These are phyloP conservation scores for Achlya hypogyna DNA, from an alignment of 352 stramenopile species.

Conservation along the genomic window DNA sequence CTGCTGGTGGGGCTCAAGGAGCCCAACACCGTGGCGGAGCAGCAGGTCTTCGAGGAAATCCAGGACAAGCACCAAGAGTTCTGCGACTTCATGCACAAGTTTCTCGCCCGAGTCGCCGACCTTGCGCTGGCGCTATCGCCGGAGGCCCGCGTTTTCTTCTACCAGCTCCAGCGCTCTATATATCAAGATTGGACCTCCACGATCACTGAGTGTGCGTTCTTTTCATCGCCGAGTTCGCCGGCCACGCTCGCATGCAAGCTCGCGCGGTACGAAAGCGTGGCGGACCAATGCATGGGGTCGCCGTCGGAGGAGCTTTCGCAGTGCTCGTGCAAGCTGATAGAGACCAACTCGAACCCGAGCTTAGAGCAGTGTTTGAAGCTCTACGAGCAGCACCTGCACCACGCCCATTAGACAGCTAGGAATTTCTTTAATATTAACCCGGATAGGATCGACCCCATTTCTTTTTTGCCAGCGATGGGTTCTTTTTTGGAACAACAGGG, in stretches of 20 bases:
- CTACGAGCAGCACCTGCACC: slow-evolving; percentile 14
- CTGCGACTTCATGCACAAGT: slow-evolving; percentile 59
- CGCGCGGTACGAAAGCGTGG: slow-evolving; percentile 10
- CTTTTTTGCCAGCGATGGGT: no score
- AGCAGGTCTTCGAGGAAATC: slow-evolving; percentile 49
- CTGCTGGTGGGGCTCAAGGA: slow-evolving; percentile 78
- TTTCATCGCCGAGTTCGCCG: not conserved
- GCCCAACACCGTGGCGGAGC: slow-evolving; percentile 52
- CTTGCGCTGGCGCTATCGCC: slow-evolving; percentile 62
- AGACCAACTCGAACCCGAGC: not conserved
- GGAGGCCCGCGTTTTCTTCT: slow-evolving; percentile 58
- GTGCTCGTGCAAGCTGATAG: not conserved
- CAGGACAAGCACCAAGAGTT: slow-evolving; percentile 62
- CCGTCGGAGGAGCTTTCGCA: not conserved
- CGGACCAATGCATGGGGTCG: not conserved
- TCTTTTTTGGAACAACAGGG: no score
- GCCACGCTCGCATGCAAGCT: slow-evolving; percentile 13
- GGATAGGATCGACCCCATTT: no score
- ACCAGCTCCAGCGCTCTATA: slow-evolving; percentile 66
- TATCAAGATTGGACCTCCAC: slow-evolving; percentile 64
- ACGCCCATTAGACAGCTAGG: not conserved
- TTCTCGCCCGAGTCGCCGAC: slow-evolving; percentile 39
- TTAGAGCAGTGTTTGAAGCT: slow-evolving; percentile 20
- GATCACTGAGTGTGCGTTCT: slow-evolving; percentile 20
- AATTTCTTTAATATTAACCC: no score